Evolutionary conservation across 139 green algal genomes (phyloP).

Genomic region (Micromonas commoda): DNA sequence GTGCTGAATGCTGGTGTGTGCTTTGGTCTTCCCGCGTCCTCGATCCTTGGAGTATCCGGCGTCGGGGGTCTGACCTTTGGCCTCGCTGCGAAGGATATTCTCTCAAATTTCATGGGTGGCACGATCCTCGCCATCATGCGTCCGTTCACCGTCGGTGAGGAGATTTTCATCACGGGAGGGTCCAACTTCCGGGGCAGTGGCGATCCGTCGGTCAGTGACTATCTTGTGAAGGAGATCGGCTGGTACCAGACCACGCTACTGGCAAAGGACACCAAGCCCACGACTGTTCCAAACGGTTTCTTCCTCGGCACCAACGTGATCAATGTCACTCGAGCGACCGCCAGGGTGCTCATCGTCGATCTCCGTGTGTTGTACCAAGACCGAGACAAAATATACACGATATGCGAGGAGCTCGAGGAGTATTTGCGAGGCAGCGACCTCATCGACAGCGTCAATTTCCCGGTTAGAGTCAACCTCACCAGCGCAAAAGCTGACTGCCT

Average conservation of each 20-base stretch:
- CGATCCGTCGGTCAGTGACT: background rate
- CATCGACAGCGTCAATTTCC: background rate
- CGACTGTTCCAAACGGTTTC: conserved; percentile 15
- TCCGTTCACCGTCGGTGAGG: conserved; percentile 19
- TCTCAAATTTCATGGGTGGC: conserved; percentile 16
- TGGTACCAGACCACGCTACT: conserved; percentile 25
- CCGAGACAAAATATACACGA: background rate
- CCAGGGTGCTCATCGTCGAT: background rate
- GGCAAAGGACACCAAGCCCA: conserved; percentile 4
- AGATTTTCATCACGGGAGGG: conserved; percentile 7
- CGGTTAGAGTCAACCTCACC: background rate
- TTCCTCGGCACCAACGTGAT: conserved; percentile 11
- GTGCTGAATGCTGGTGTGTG: background rate
- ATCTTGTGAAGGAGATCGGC: conserved; percentile 17
- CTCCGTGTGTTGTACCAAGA: background rate
- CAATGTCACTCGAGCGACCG: background rate
- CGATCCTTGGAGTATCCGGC: conserved; percentile 3
- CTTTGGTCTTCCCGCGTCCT: background rate
- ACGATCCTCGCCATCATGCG: background rate
- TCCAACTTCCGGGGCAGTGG: background rate
- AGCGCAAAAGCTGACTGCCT: background rate
- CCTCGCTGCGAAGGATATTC: conserved; percentile 24
- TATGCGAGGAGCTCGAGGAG: background rate
- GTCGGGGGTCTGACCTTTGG: conserved; percentile 23
- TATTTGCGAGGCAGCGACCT: background rate